Evolutionary conservation across 805 yeast genomes (phyloP).

Genomic region (Teunomyces cretensis): DNA sequence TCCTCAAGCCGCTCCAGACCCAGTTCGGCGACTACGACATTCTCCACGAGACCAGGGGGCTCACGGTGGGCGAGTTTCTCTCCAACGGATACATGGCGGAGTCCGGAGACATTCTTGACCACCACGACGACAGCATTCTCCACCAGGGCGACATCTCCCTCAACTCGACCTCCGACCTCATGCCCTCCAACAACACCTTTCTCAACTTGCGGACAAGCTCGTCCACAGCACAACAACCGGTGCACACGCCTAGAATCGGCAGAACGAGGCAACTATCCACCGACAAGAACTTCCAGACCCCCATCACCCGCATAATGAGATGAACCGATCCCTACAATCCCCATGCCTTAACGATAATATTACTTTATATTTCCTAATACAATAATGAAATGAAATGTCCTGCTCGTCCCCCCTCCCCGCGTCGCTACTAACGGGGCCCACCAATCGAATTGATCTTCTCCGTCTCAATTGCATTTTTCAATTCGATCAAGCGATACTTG

Average conservation of each 20-base stretch:
- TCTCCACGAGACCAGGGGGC: conserved; percentile 12
- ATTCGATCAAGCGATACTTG: conserved; percentile 21
- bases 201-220: conserved; percentile 18
- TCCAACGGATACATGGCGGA: conserved; percentile 26
- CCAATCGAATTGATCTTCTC: conserved; percentile 14
- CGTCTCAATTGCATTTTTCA: conserved; percentile 31
- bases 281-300: conserved; percentile 43
- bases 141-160: conserved; percentile 35
- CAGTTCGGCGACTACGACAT: conserved; percentile 14
- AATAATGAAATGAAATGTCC: not conserved
- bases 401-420: not conserved
- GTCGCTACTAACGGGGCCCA: not conserved
- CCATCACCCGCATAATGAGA: conserved; percentile 39
- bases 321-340: no score
- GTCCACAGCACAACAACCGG: conserved; percentile 9
- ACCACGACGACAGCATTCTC: conserved; percentile 25
- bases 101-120: conserved; percentile 11
- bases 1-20: conserved; percentile 28
- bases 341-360: no score
- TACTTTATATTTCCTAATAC: not conserved
- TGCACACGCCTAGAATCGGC: conserved; percentile 40
- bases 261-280: conserved; percentile 38
- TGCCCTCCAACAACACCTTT: conserved; percentile 28
- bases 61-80: conserved; percentile 32
- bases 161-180: conserved; percentile 28